Evolutionary conservation across 331 rosid species (phyloP).

Genomic region (Quercus lobata): DNA sequence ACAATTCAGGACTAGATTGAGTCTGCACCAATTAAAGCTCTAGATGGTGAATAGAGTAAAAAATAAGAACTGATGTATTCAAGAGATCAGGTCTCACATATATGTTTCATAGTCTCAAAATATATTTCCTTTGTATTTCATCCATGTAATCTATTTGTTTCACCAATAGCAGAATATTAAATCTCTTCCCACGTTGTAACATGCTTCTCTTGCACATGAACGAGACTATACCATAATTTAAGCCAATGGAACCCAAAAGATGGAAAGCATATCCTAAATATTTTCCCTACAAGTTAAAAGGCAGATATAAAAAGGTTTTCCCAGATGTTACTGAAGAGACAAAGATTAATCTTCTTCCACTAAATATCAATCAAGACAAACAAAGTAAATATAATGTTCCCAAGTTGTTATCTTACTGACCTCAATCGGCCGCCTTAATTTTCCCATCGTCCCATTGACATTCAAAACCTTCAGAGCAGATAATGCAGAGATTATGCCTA

Average conservation of each 20-base stretch:
- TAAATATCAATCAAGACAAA: neutral
- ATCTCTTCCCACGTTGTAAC: neutral
- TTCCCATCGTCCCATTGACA: slow-evolving; percentile 48
- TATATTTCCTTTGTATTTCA: too few species aligned
- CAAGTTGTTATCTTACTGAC: slow-evolving; percentile 34
- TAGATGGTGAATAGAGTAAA: neutral
- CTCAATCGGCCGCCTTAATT: slow-evolving; percentile 74
- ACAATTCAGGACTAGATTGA: neutral
- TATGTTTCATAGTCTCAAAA: too few species aligned
- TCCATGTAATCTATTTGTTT: neutral
- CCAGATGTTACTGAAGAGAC: neutral
- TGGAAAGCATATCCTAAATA: neutral
- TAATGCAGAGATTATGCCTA: slow-evolving; percentile 78
- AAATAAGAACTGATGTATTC: neutral
- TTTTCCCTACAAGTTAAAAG: neutral
- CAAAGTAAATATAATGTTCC: neutral
- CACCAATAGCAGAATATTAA: neutral
- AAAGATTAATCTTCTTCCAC: neutral
- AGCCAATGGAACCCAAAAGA: neutral
- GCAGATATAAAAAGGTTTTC: neutral
- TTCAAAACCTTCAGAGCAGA: slow-evolving; percentile 78
- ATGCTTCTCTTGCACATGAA: neutral
- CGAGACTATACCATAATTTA: neutral
- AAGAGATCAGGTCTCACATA: too few species aligned
- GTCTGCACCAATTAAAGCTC: neutral